Conservation (phyloP, 1,284 basidiomycete genomes). For the Cryptococcus sp. region DNA sequence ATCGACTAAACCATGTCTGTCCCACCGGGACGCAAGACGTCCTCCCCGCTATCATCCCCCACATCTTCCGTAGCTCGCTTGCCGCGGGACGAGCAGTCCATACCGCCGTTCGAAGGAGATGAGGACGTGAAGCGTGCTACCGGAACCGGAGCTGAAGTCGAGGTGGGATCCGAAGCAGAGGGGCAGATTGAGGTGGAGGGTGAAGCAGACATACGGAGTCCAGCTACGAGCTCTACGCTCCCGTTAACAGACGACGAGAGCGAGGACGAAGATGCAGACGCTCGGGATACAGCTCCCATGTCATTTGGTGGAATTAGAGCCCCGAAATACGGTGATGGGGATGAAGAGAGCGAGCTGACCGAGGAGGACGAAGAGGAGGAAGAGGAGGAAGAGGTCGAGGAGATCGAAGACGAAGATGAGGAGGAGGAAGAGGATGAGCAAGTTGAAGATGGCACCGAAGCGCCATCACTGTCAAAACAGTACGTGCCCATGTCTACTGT, state of each 20-base stretch:
- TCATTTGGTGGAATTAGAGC: not conserved
- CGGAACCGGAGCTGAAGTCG: too few relatives aligned
- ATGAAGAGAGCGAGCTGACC: not conserved
- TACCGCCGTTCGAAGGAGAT: not conserved
- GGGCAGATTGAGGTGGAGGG: not conserved
- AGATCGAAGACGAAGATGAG: conserved; percentile 8
- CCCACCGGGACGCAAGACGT: conserved; percentile 10
- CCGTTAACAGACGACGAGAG: conserved; percentile 21
- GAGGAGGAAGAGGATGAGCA: not conserved
- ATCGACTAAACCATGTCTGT: not conserved
- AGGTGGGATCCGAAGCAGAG: too few relatives aligned
- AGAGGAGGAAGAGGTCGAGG: not conserved
- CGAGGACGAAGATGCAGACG: conserved; percentile 18
- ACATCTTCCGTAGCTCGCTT: conserved; percentile 3
- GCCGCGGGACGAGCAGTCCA: not conserved
- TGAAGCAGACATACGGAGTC: conserved; percentile 8
- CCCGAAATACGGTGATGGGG: not conserved
- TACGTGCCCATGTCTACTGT: not conserved
- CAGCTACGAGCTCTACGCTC: conserved; percentile 20
- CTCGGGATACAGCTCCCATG: not conserved
- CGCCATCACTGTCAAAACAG: not conserved
- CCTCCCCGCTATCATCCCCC: conserved; percentile 19
- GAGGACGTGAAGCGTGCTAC: too few relatives aligned
- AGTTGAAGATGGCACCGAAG: too few relatives aligned
- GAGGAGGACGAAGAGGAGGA: not conserved